Evolutionary conservation across 345 rosid species (phyloP), one percentile per base, ranked within the genome.

Genomic region (Noccaea caerulescens): DNA sequence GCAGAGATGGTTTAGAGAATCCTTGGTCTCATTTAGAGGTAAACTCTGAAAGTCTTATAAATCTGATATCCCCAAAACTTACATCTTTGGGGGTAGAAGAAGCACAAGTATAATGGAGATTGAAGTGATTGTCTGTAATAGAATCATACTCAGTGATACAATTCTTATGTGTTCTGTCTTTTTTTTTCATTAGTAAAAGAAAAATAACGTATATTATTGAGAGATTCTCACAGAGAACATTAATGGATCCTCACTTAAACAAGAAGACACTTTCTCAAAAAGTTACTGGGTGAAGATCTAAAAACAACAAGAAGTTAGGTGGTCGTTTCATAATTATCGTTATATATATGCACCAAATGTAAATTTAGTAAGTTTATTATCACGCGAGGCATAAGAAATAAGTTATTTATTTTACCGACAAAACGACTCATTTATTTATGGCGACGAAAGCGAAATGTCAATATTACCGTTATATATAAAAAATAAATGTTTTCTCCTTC

Each of bases 381-480:
- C 77, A 73, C 57, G 73, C 78, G 63, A 12, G 73, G 18, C 78
- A 67, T 37, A 53, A 73, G 60, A 66, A 11, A 66, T 38, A 49
- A 38, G 49, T 57, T 6, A 37, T 73, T 72, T 58, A 2, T 41
- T 42, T 50, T 74, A 23, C 55, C 47, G 34, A 44, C 14, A 62
- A 46, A 46, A 34, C 2, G 56, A 36, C 57, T 54, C 38, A 30
- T 36, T 59, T 53, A 68, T 75, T 63, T 68, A 76, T 69, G 65
- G 57, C 71, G 50, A 57, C 39, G 79, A 76, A 57, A 69, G 71
- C 71, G 79, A 76, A 8, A 50, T 63, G 71, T 76, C 79, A 76
- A 63, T 69, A 4, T 76, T 57, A 70, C 79, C 79, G 79, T 76
- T 32, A 30, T 39, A 3, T 10, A 39, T 2, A 8, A 13, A 4